phyloP scores from a whole-genome alignment of 108 stramenopile species.

The Pseudonitzschia multiseries region DNA sequence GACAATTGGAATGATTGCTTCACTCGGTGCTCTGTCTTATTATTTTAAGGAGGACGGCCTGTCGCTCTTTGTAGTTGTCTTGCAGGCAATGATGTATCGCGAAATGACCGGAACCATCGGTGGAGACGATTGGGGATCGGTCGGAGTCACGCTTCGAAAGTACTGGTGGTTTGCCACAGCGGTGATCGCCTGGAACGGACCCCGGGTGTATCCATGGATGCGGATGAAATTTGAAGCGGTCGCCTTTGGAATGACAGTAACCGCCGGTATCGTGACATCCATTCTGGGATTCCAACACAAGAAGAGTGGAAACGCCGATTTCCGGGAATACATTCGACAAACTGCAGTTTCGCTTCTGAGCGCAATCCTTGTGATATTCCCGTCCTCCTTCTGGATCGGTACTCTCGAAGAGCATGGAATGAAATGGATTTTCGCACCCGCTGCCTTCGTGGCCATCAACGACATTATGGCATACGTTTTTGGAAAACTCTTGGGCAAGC shows the following conservation, averaged over 20 bases:
- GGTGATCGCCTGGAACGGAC: constrained; percentile 23
- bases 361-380: constrained; percentile 30
- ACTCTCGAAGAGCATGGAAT: constrained; percentile 76
- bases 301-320: constrained; percentile 41
- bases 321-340: constrained; percentile 56
- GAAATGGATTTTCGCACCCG: constrained; percentile 86
- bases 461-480: constrained; percentile 94
- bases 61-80: constrained; percentile 42
- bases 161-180: constrained; percentile 74
- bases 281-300: constrained; percentile 37
- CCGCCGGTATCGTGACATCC: not conserved
- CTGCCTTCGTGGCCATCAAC: constrained; percentile 90
- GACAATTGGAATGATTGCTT: constrained; percentile 56
- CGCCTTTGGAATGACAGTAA: constrained; percentile 34
- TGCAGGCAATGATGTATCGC: constrained; percentile 58
- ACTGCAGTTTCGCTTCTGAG: constrained; percentile 44
- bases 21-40: constrained; percentile 20
- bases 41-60: constrained; percentile 48
- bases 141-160: constrained; percentile 30
- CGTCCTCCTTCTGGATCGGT: constrained; percentile 65
- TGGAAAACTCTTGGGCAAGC: constrained; percentile 87
- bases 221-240: constrained; percentile 16
- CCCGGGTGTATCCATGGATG: constrained; percentile 31
- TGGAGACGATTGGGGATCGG: constrained; percentile 18
- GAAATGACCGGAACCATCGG: constrained; percentile 42